Conservation (phyloP, 805 yeast species). For the Yamadazyma tumulicola region DNA sequence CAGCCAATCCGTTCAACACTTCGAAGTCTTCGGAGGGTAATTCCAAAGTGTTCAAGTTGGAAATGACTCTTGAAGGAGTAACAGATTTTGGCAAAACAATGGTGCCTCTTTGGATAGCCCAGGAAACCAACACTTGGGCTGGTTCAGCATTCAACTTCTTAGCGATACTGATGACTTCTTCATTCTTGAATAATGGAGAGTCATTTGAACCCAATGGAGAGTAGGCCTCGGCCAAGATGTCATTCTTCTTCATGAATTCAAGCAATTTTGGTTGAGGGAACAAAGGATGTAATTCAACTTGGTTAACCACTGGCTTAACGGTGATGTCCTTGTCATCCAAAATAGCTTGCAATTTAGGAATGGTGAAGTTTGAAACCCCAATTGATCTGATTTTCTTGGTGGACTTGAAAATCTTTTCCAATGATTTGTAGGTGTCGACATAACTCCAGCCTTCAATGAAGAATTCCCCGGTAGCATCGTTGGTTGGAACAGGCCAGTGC, state of each 20-base stretch:
- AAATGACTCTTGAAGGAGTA: slow-evolving; percentile 31
- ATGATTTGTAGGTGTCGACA: slow-evolving; percentile 42
- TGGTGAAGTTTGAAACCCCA: slow-evolving; percentile 37
- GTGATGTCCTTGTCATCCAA: slow-evolving; percentile 20
- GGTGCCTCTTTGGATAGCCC: slow-evolving; percentile 39
- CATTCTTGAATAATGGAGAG: slow-evolving; percentile 35
- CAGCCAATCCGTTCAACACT: slow-evolving; percentile 27
- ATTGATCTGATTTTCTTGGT: slow-evolving; percentile 25
- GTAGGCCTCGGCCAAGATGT: slow-evolving; percentile 70
- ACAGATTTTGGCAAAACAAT: slow-evolving; percentile 40
- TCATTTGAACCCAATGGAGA: slow-evolving; percentile 59
- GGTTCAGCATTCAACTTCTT: slow-evolving; percentile 28
- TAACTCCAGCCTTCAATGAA: slow-evolving; percentile 22
- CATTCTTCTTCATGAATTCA: slow-evolving; percentile 50
- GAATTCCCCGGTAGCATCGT: slow-evolving; percentile 21
- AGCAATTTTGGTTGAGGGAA: slow-evolving; percentile 39
- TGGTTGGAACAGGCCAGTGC: slow-evolving; percentile 66
- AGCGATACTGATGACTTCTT: slow-evolving; percentile 25
- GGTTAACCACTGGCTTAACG: slow-evolving; percentile 33
- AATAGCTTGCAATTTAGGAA: slow-evolving; percentile 24
- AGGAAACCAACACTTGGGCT: slow-evolving; percentile 34
- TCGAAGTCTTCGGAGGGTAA: slow-evolving; percentile 36
- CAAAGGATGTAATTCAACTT: slow-evolving; percentile 35
- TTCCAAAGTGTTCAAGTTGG: slow-evolving; percentile 33
- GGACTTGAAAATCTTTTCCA: slow-evolving; percentile 50